phyloP scores from a whole-genome alignment of 108 stramenopile species.

The Cyclotella atomus region DNA sequence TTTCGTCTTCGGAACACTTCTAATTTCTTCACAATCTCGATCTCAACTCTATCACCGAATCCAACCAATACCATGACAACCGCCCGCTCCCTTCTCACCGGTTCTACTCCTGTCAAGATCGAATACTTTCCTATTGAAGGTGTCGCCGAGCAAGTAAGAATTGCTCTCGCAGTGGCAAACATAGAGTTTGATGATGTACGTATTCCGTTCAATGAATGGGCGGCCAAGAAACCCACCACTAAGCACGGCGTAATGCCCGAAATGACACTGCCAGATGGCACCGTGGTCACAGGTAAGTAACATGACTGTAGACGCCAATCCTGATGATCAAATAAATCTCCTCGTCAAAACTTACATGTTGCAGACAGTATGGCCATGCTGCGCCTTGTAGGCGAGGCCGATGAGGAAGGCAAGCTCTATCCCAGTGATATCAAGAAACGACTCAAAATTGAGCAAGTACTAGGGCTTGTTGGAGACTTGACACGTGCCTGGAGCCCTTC shows the following conservation, averaged over 20 bases:
- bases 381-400: conserved; percentile 53
- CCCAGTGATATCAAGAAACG: conserved; percentile 44
- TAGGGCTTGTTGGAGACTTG: conserved; percentile 68
- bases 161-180: conserved; percentile 53
- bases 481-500: conserved; percentile 52
- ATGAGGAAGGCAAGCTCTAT: conserved; percentile 50
- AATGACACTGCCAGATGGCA: conserved; percentile 62
- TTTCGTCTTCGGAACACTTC: too few relatives aligned
- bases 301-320: too few relatives aligned
- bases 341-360: too few relatives aligned
- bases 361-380: conserved; percentile 70
- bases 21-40: too few relatives aligned
- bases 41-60: too few relatives aligned
- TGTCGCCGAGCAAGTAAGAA: conserved; percentile 63
- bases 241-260: conserved; percentile 70
- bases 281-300: conserved; percentile 44
- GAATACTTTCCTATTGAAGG: conserved; percentile 82
- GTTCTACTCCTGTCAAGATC: conserved; percentile 46
- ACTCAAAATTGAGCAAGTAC: conserved; percentile 59
- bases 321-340: too few relatives aligned
- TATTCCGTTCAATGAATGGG: conserved; percentile 61
- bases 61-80: conserved; percentile 3
- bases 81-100: conserved; percentile 38
- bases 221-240: conserved; percentile 62
- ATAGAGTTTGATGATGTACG: conserved; percentile 64